Evolutionary conservation across 1,284 basidiomycete species (phyloP).

Genomic region (Cutaneotrichosporon sp.): DNA sequence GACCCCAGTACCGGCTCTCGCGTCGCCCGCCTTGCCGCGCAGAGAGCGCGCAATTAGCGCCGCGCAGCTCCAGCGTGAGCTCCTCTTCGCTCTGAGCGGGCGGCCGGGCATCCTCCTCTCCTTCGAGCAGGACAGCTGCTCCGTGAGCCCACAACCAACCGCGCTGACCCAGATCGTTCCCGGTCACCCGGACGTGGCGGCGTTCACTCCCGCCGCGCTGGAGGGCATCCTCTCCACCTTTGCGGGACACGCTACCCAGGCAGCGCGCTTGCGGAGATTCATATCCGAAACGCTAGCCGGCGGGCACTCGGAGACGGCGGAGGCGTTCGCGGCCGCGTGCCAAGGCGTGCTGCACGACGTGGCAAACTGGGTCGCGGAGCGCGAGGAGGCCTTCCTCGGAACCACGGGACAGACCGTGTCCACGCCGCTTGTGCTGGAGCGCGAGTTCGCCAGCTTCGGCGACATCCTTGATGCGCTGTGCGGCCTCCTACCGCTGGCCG

Average conservation of each 20-base stretch:
- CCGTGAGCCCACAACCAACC: conserved; percentile 25
- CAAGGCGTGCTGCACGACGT: conserved; percentile 63
- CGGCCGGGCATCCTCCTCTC: conserved; percentile 38
- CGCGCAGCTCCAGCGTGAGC: conserved; percentile 41
- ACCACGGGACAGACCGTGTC: neutral
- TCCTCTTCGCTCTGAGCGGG: conserved; percentile 42
- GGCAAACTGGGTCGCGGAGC: conserved; percentile 68
- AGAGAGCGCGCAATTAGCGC: conserved; percentile 29
- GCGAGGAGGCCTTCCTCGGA: conserved; percentile 65
- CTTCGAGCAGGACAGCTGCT: conserved; percentile 29
- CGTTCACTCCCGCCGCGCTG: conserved; percentile 66
- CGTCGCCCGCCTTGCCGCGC: conserved; percentile 8
- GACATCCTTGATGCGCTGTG: conserved; percentile 58
- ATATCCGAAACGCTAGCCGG: conserved; percentile 49
- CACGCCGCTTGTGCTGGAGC: conserved; percentile 68
- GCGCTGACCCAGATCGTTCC: conserved; percentile 23
- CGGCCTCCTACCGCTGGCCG: conserved; percentile 58
- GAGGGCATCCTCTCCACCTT: conserved; percentile 64
- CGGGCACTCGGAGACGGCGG: conserved; percentile 62
- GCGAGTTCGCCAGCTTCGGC: conserved; percentile 56
- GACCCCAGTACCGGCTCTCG: conserved; percentile 16
- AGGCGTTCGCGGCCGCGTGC: conserved; percentile 77
- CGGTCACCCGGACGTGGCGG: conserved; percentile 44
- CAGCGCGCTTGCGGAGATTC: conserved; percentile 66
- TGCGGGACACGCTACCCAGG: conserved; percentile 60